phyloP scores from a whole-genome alignment of 2,329 filamentous ascomycete genomes.

The Alternaria rosae region DNA sequence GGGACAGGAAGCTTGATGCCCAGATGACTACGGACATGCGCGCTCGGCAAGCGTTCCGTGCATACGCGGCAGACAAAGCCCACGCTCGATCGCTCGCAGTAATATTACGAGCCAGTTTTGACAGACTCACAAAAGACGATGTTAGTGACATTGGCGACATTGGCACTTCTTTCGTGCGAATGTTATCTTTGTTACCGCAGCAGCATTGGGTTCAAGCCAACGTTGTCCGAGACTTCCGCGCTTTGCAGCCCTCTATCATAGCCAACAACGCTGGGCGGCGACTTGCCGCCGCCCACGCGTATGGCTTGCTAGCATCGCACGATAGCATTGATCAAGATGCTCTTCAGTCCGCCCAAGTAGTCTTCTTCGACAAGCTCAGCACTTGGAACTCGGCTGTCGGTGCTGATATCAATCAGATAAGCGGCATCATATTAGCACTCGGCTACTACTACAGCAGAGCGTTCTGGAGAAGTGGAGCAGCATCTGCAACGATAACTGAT shows the following conservation, averaged over 20 bases:
- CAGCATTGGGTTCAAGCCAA: constrained; percentile 44
- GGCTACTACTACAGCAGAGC: constrained; percentile 66
- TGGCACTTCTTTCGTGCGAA: constrained; percentile 60
- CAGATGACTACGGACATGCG: constrained; percentile 73
- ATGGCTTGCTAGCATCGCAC: constrained; percentile 80
- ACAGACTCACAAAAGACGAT: constrained; percentile 52
- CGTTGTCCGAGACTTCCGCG: constrained; percentile 48
- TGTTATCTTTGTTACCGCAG: constrained; percentile 64
- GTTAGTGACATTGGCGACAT: constrained; percentile 55
- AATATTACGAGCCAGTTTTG: constrained; percentile 56
- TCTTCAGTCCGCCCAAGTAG: constrained; percentile 54
- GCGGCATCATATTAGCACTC: constrained; percentile 67
- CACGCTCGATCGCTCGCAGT: constrained; percentile 49
- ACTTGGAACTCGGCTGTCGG: constrained; percentile 68
- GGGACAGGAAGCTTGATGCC: constrained; percentile 81
- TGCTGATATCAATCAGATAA: constrained; percentile 64
- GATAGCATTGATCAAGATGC: constrained; percentile 50
- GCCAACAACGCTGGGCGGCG: constrained; percentile 77
- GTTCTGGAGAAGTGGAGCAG: constrained; percentile 56
- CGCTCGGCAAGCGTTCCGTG: constrained; percentile 66
- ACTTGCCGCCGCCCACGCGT: constrained; percentile 70
- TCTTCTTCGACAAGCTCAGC: constrained; percentile 57
- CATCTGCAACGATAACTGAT: constrained; percentile 32
- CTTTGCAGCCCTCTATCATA: constrained; percentile 67
- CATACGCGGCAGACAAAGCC: constrained; percentile 52